Percentiles rank a stretch among this genome's conserved stretches.
These are phyloP conservation scores for Aspergillus calidoustus DNA, from an alignment of 2,329 filamentous ascomycete genomes.

Conservation along the genomic window DNA sequence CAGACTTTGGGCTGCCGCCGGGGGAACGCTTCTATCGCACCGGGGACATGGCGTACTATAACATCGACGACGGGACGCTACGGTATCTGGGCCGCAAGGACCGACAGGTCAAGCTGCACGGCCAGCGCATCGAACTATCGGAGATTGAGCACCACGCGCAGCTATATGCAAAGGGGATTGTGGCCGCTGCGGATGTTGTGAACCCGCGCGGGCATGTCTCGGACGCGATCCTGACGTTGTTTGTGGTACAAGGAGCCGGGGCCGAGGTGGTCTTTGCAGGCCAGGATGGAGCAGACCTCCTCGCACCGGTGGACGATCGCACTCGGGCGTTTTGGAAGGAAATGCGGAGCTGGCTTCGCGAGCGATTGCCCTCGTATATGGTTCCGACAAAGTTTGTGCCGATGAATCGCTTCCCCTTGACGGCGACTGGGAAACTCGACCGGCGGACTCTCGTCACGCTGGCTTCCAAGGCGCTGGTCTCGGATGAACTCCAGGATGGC, in stretches of 20 bases:
- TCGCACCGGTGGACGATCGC: not conserved
- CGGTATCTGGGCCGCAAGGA: conserved; percentile 24
- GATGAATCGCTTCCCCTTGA: not conserved
- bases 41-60: conserved; percentile 37
- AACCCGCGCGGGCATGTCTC: too few relatives aligned
- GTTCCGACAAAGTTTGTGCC: conserved; percentile 9
- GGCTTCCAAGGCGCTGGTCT: not conserved
- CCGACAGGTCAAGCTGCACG: conserved; percentile 29
- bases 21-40: conserved; percentile 35
- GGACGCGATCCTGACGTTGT: not conserved
- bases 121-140: conserved; percentile 35
- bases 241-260: not conserved
- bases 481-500: not conserved
- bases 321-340: not conserved
- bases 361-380: conserved; percentile 9
- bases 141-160: conserved; percentile 30
- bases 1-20: not conserved
- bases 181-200: not conserved
- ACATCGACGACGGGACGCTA: conserved; percentile 24
- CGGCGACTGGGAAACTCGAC: conserved; percentile 10
- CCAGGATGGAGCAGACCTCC: not conserved
- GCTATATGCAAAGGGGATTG: conserved; percentile 49
- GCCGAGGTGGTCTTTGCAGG: not conserved
- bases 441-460: conserved; percentile 2
- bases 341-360: not conserved